Conservation (phyloP, 208 protist species). For the Pavlovales sp. region DNA sequence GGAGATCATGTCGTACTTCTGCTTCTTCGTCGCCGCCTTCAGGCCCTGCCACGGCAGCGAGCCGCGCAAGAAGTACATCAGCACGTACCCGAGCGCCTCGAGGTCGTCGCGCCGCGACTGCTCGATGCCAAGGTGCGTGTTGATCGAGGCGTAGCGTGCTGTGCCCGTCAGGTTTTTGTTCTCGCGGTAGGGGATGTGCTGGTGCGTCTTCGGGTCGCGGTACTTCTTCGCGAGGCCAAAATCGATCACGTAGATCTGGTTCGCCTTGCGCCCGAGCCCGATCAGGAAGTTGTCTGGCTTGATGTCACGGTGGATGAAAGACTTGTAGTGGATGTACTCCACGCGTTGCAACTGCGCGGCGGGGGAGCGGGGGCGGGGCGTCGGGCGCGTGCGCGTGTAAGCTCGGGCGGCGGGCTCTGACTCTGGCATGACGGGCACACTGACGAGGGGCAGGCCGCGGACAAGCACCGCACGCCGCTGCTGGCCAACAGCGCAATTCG, state of each 20-base stretch:
- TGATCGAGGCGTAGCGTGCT: slow-evolving; percentile 97
- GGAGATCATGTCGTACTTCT: slow-evolving; percentile 98
- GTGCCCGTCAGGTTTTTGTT: slow-evolving; percentile 99
- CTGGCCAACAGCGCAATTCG: too few species aligned
- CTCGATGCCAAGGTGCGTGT: slow-evolving; percentile 98
- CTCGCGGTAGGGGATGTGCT: slow-evolving; percentile 98
- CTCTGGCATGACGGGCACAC: too few species aligned
- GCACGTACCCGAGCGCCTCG: slow-evolving; percentile 95
- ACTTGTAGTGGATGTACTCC: slow-evolving; percentile 92
- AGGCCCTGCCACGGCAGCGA: slow-evolving; percentile 97
- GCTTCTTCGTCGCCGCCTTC: slow-evolving; percentile 88
- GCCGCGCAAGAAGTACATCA: slow-evolving; percentile 99
- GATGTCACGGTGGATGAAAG: slow-evolving; percentile 94
- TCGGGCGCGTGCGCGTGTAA: too few species aligned
- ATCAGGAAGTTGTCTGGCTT: slow-evolving; percentile 99
- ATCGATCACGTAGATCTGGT: slow-evolving; percentile 68
- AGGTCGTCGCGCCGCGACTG: slow-evolving; percentile 67
- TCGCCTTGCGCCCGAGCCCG: slow-evolving; percentile 77
- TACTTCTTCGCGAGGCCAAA: slow-evolving; percentile 99
- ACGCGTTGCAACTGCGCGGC: slow-evolving; percentile 67
- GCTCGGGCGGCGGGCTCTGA: too few species aligned
- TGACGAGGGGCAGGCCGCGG: too few species aligned
- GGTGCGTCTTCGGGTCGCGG: slow-evolving; percentile 89
- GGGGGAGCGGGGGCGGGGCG: too few species aligned
- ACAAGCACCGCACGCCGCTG: too few species aligned